Evolutionary conservation across 2,329 filamentous ascomycete species (phyloP), one percentile per base, ranked within the genome.

Genomic region (Didymella lethalis): DNA sequence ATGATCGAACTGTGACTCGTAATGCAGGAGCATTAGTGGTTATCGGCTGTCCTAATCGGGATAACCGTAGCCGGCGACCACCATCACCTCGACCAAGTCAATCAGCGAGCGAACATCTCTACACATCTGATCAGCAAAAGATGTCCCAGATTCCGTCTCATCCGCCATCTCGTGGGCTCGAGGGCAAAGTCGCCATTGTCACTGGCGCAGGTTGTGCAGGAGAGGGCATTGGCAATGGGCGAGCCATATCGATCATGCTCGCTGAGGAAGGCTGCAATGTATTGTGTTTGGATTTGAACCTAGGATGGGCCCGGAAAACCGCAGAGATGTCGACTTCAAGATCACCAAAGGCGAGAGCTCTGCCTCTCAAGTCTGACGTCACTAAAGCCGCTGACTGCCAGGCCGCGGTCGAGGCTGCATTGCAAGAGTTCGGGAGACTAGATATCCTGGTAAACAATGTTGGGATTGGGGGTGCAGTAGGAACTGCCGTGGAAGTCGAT

Each of bases 371-470:
- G 48, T 85, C 79, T 2, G 83, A 90, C 63, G 85, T 89, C n/a
- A 87, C 85, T 0, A 72, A 74, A 0, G 78, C 82, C 16, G 55
- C 57, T 0, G 84, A 88, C 53, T 90, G 86, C 66, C 75, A 82
- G 48, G 59, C 59, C 16, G 70, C 72, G 29, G 77, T 80, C 61
- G 53, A 79, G 0, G 55, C 70, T 0, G 81, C 86, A 0, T 14
- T 86, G 0, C 59, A 77, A 2, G 65, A 72, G 1, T 89, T 84
- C 62, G 86, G 85, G 0, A 77, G 84, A 1, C 63, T 90, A 2
- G 86, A 90, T 65, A 86, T 90, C 41, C 75, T 90, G 0, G 78
- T 90, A 34, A 90, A 90, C 67, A 86, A 86, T 55, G 88, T 90
- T 2, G 88, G 88, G 0, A 77, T 89, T 20, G 80, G 80, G 4